phyloP scores from a whole-genome alignment of 2,329 filamentous ascomycete genomes.

The Neofusicoccum parvum region DNA sequence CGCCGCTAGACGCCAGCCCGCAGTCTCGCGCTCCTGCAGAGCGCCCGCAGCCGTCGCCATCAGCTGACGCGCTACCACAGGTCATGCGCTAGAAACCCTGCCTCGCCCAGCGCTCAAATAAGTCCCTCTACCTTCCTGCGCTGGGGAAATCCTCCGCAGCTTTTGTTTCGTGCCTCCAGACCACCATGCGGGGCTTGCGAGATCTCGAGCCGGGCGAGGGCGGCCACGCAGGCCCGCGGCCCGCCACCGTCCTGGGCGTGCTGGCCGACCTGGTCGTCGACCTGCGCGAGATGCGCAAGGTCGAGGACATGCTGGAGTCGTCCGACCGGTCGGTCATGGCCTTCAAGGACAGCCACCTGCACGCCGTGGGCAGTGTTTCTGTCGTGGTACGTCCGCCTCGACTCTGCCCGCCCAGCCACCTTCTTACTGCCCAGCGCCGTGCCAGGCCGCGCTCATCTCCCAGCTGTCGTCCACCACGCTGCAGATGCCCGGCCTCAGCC shows the following conservation, averaged over 20 bases:
- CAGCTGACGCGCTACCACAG: not conserved
- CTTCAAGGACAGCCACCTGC: conserved; percentile 6
- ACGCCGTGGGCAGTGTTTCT: conserved; percentile 11
- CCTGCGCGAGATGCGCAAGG: conserved; percentile 12
- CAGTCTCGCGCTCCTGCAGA: not conserved
- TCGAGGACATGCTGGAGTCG: conserved; percentile 10
- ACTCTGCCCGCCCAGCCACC: not conserved
- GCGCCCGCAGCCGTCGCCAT: not conserved
- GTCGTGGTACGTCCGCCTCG: not conserved
- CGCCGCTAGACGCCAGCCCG: too few relatives aligned
- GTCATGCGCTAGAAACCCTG: conserved; percentile 3
- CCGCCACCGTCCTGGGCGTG: not conserved
- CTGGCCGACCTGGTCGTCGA: conserved; percentile 5
- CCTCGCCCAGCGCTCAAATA: not conserved
- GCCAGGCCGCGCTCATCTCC: conserved; percentile 8
- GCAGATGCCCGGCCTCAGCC: conserved; percentile 8
- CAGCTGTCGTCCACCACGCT: conserved; percentile 13
- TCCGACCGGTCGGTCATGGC: not conserved
- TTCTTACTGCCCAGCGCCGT: not conserved
- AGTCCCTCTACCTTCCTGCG: too few relatives aligned
- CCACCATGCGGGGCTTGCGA: not conserved
- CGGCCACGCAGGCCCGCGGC: not conserved
- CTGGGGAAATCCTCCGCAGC: too few relatives aligned
- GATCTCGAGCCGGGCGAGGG: not conserved
- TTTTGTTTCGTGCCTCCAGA: not conserved